Percentiles rank a stretch among this genome's conserved stretches.
Evolutionary conservation across 2,329 filamentous ascomycete species (phyloP).

Genomic region (Plenodomus biglobosus): DNA sequence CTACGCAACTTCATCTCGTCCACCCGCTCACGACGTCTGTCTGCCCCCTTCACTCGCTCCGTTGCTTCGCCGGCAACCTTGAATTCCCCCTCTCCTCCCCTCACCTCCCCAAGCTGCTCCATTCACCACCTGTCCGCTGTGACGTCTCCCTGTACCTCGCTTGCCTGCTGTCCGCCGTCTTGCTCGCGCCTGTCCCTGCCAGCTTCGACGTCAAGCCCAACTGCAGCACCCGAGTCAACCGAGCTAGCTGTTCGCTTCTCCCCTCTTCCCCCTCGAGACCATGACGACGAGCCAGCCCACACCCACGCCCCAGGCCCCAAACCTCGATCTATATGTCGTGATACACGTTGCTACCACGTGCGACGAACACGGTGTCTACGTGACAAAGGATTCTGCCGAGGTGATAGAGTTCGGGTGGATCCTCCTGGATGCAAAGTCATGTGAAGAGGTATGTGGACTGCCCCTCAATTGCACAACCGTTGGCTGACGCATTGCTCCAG

Average conservation of each 20-base stretch:
- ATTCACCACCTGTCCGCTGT: conserved; percentile 26
- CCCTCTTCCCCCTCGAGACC: conserved; percentile 2
- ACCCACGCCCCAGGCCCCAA: conserved; percentile 37
- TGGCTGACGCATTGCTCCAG: conserved; percentile 55
- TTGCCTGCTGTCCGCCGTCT: conserved; percentile 10
- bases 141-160: conserved; percentile 25
- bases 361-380: conserved; percentile 98
- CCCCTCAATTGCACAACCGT: conserved; percentile 10
- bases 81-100: conserved; percentile 4
- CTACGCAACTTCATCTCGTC: conserved; percentile 14
- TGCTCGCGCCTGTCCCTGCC: conserved; percentile 12
- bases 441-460: conserved; percentile 71
- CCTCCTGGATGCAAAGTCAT: conserved; percentile 83
- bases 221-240: conserved; percentile 8
- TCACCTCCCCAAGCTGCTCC: conserved; percentile 17
- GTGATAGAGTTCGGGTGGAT: conserved; percentile 99
- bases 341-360: conserved; percentile 99
- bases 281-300: conserved; percentile 36
- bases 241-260: conserved; percentile 6
- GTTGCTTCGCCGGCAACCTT: neutral
- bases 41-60: conserved; percentile 20
- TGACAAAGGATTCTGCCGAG: conserved; percentile 98
- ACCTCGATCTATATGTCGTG: conserved; percentile 92
- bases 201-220: conserved; percentile 5
- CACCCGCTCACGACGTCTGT: conserved; percentile 20